Evolutionary conservation across 2,329 filamentous ascomycete genomes (phyloP), one percentile per base, ranked within the genome.

Genomic region (Didymella arachidicola): DNA sequence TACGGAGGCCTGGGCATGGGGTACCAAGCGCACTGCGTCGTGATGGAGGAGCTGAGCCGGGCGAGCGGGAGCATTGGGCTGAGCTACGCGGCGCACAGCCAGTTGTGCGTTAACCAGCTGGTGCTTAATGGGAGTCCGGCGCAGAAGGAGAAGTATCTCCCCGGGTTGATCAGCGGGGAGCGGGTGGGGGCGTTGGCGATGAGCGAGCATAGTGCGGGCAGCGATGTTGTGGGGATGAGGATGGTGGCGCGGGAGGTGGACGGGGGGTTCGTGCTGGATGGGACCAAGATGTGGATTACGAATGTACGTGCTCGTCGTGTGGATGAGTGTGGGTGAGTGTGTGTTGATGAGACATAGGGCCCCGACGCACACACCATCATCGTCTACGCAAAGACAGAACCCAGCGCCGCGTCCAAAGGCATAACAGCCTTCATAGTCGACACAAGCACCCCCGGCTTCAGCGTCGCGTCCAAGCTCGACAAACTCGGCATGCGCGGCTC

Each of bases 271-370:
- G 62, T 93, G 19, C 81, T 99, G 54, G 92, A 93, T 72, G 94
- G 93, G 30, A 91, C 89, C 60, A 97, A 99, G 84, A 97, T 98
- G 94, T 99, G 94, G 94, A 99, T 99, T 75, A 99, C 94, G 62
- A 99, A 99, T 78, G 92, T 85, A 66, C n/a, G n/a, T n/a, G n/a
- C n/a, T n/a, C n/a, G n/a, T n/a, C n/a, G n/a, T n/a, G n/a, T n/a
- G n/a, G n/a, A n/a, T n/a, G n/a, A n/a, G n/a, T n/a, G n/a, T n/a
- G n/a, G n/a, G n/a, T n/a, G n/a, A n/a, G n/a, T 14, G 25, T 43
- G 7, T 16, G 38, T 8, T 46, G n/a, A 18, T 3, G 7, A 41
- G 4, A 7, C 1, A n/a, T 44, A 81, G 74, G 87, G 94, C 4
- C 94, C 94, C 0, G 93, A 98, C 74, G 95, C 95, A n/a, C 86